phyloP scores from a whole-genome alignment of 768 basidiomycete species.

The Pisolithus microcarpus region DNA sequence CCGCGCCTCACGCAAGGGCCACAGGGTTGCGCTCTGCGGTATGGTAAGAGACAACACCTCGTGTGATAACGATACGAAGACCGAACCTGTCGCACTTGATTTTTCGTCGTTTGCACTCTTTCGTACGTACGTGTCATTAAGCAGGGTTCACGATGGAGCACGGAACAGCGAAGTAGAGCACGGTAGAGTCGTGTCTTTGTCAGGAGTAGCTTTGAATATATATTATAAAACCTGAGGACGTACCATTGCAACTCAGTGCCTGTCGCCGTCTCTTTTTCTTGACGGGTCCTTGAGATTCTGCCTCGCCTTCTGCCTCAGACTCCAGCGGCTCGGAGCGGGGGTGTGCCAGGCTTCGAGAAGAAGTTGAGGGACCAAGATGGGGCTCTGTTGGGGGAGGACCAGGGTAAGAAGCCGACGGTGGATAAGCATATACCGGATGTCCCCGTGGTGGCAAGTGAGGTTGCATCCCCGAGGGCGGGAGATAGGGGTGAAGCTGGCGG shows the following conservation, averaged over 20 bases:
- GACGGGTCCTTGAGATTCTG: constrained; percentile 47
- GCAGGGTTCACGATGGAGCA: neutral
- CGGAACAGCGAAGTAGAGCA: neutral
- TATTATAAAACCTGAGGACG: constrained; percentile 22
- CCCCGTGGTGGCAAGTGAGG: constrained; percentile 22
- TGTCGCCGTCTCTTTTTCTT: constrained; percentile 82
- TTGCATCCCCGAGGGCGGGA: constrained; percentile 42
- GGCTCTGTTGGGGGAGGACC: constrained; percentile 22
- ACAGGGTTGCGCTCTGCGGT: constrained; percentile 66
- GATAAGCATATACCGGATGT: constrained; percentile 21
- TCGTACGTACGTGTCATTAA: constrained; percentile 4
- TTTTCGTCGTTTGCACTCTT: constrained; percentile 82
- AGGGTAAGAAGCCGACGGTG: constrained; percentile 16
- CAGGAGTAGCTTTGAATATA: constrained; percentile 15
- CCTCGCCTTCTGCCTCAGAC: constrained; percentile 51
- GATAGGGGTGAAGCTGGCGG: constrained; percentile 59
- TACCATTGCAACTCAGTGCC: constrained; percentile 81
- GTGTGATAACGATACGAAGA: constrained; percentile 7
- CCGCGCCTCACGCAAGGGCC: constrained; percentile 74
- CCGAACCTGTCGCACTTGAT: constrained; percentile 81
- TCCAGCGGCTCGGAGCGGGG: constrained; percentile 36
- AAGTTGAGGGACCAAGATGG: constrained; percentile 15
- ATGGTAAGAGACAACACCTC: constrained; percentile 18
- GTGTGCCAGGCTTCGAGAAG: constrained; percentile 19
- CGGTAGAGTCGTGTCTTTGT: constrained; percentile 3